Conservation (phyloP, 2,329 filamentous ascomycete genomes). For the Beauveria caledonica region DNA sequence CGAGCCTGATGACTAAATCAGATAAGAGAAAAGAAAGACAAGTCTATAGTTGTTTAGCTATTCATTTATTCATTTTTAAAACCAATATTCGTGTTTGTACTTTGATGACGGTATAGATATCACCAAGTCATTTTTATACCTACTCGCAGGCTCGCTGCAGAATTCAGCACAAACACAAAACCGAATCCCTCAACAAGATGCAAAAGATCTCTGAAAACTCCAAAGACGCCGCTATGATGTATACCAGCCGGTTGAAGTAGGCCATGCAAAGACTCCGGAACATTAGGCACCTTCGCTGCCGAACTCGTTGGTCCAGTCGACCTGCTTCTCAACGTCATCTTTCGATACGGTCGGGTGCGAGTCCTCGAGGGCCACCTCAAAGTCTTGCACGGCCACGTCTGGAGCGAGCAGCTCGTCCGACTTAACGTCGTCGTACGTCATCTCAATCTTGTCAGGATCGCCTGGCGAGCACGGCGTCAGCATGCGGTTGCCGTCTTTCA, state of each 20-base stretch:
- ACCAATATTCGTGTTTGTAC: neutral
- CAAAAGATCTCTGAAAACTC: slow-evolving; percentile 11
- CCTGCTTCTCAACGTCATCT: slow-evolving; percentile 74
- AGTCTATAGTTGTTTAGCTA: neutral
- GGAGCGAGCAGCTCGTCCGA: slow-evolving; percentile 81
- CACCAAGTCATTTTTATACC: neutral
- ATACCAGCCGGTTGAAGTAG: slow-evolving; percentile 2
- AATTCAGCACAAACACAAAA: neutral
- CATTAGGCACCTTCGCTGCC: slow-evolving; percentile 70
- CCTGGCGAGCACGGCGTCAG: slow-evolving; percentile 91
- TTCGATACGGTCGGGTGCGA: slow-evolving; percentile 83
- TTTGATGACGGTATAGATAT: neutral
- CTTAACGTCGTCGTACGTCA: slow-evolving; percentile 85
- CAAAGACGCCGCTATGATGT: slow-evolving; percentile 12
- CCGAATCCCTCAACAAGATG: slow-evolving; percentile 1
- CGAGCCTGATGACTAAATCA: neutral
- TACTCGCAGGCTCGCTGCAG: neutral
- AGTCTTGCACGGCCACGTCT: slow-evolving; percentile 80
- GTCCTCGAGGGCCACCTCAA: slow-evolving; percentile 82
- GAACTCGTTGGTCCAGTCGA: slow-evolving; percentile 94
- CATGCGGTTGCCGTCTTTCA: slow-evolving; percentile 57
- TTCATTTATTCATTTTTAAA: neutral
- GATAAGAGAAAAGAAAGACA: neutral
- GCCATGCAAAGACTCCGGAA: neutral
- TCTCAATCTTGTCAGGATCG: slow-evolving; percentile 76